Conservation (phyloP, 176 grass and related monocot genomes). For the Cocos nucifera region DNA sequence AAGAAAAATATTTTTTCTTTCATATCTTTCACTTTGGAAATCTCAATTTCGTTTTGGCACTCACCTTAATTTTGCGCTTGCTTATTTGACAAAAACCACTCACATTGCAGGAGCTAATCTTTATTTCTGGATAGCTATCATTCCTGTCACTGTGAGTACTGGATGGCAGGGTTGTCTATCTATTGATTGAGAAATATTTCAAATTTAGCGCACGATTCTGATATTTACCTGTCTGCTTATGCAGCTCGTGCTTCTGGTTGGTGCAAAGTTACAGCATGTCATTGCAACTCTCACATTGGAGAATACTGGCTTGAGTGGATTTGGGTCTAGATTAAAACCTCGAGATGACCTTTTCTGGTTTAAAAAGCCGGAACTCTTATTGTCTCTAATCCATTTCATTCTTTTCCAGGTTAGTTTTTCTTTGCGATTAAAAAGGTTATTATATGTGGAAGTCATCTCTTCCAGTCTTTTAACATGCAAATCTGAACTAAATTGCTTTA, state of each 20-base stretch:
- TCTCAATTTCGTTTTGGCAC: no score
- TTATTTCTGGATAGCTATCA: slow-evolving; percentile 99
- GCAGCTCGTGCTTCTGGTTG: slow-evolving; percentile 91
- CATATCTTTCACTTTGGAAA: not conserved
- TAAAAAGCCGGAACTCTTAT: slow-evolving; percentile 86
- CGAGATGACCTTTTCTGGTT: slow-evolving; percentile 97
- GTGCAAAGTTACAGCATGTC: slow-evolving; percentile 88
- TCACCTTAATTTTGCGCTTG: not conserved
- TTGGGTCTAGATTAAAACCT: slow-evolving; percentile 55
- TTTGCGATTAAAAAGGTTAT: not conserved
- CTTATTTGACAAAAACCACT: not conserved
- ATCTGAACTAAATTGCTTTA: no score
- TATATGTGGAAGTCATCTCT: no score
- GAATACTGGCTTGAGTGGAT: slow-evolving; percentile 58
- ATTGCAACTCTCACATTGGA: slow-evolving; percentile 85
- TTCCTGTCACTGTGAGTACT: slow-evolving; percentile 63
- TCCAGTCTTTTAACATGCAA: no score
- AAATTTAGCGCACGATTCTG: not conserved
- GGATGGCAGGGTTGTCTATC: no score
- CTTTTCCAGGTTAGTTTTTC: slow-evolving; percentile 65
- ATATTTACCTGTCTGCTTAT: not conserved
- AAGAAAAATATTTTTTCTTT: no score
- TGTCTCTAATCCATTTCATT: slow-evolving; percentile 91
- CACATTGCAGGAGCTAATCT: slow-evolving; percentile 79
- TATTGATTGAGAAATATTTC: not conserved